Evolutionary conservation across 306 rosid genomes (phyloP).

Genomic region (Casuarina cunninghamiana): DNA sequence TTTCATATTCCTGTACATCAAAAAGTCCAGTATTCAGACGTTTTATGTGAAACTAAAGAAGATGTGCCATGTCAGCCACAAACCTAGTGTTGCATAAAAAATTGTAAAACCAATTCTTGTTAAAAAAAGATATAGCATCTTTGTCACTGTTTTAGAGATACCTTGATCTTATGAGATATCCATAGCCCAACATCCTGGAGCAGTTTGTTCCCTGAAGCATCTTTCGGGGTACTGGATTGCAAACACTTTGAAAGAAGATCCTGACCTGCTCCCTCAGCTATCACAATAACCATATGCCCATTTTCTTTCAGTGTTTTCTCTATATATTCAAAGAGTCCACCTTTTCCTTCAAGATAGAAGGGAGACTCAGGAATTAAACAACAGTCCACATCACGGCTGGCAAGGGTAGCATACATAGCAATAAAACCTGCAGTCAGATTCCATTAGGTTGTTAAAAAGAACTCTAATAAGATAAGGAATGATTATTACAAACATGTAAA

Average conservation of each 20-base stretch:
- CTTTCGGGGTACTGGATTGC: constrained; percentile 59
- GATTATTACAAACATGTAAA: constrained; percentile 2
- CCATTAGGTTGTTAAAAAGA: constrained; percentile 6
- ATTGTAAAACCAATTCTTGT: constrained; percentile 4
- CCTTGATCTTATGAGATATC: constrained; percentile 89
- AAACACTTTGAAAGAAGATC: constrained; percentile 74
- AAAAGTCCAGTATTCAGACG: neutral
- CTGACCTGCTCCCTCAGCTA: constrained; percentile 91
- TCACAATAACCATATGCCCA: constrained; percentile 88
- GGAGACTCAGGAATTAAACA: constrained; percentile 93
- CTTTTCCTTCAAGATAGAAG: constrained; percentile 82
- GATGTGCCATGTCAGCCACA: neutral
- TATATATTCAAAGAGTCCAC: constrained; percentile 76
- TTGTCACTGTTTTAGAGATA: constrained; percentile 26
- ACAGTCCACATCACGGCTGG: constrained; percentile 93
- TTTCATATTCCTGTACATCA: neutral
- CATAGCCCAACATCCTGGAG: constrained; percentile 81
- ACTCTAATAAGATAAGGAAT: neutral
- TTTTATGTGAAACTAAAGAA: neutral
- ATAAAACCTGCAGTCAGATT: constrained; percentile 62
- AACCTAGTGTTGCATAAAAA: neutral
- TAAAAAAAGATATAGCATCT: constrained; percentile 1
- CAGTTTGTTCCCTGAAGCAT: constrained; percentile 86
- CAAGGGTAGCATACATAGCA: constrained; percentile 94
- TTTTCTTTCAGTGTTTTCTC: constrained; percentile 69